These are phyloP conservation scores for Trametes elegans DNA, from an alignment of 768 basidiomycete genomes.

Conservation along the genomic window DNA sequence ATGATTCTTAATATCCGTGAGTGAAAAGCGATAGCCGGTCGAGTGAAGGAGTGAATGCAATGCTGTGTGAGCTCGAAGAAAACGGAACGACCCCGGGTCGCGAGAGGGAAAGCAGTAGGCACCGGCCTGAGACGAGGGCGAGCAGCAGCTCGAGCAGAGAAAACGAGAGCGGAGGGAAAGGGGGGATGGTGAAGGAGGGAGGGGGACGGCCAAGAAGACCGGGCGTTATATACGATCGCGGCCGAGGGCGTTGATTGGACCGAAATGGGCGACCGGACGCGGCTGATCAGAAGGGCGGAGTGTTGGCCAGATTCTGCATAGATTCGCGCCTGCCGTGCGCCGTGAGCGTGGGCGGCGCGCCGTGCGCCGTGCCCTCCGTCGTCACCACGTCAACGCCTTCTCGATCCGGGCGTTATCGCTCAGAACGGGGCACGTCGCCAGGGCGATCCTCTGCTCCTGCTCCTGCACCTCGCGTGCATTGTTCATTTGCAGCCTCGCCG, in stretches of 20 bases:
- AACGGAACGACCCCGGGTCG: constrained; percentile 57
- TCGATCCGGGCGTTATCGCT: constrained; percentile 9
- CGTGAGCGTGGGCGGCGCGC: too few relatives aligned
- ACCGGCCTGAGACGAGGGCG: constrained; percentile 28
- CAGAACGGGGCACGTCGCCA: constrained; percentile 14
- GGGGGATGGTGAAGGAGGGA: constrained; percentile 18
- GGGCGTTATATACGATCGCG: constrained; percentile 15
- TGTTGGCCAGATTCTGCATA: too few relatives aligned
- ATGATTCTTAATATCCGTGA: constrained; percentile 27
- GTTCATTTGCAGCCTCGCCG: too few relatives aligned
- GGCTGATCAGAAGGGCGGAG: constrained; percentile 9
- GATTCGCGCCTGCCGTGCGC: too few relatives aligned
- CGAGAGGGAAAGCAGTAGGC: constrained; percentile 48
- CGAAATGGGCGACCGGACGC: neutral
- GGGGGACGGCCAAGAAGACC: neutral
- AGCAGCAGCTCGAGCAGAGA: constrained; percentile 25
- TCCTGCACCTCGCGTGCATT: too few relatives aligned
- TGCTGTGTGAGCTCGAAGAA: constrained; percentile 35
- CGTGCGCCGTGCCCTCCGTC: neutral
- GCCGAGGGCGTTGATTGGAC: constrained; percentile 10
- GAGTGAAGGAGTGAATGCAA: constrained; percentile 30
- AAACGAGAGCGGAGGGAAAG: constrained; percentile 23
- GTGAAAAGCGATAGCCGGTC: constrained; percentile 22
- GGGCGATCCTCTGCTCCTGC: constrained; percentile 5
- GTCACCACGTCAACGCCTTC: constrained; percentile 14